Conservation (phyloP, 345 rosid species). For the Iberis pinnata region DNA sequence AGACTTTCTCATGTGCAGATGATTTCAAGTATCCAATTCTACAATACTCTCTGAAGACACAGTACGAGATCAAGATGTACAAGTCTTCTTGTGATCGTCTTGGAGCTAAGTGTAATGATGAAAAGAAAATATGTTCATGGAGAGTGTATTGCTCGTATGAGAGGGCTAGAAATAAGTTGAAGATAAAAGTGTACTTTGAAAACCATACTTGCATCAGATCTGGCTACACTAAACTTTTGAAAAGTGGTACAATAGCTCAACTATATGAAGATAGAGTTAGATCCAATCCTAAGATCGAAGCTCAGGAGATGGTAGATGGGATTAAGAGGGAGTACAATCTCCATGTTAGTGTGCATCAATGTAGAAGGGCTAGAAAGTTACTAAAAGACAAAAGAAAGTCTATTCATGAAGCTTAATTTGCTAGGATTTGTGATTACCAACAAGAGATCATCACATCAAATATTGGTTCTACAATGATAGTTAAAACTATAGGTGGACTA, state of each 20-base stretch:
- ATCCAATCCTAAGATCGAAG: background rate
- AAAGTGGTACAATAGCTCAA: background rate
- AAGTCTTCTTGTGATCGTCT: background rate
- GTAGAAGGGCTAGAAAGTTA: background rate
- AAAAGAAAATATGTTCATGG: background rate
- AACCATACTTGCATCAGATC: background rate
- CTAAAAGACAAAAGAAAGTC: background rate
- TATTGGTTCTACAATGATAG: background rate
- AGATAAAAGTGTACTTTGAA: background rate
- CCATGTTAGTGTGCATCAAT: background rate
- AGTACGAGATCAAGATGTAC: background rate
- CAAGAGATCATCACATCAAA: background rate
- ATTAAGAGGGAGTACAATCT: too few species aligned
- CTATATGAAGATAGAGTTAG: background rate
- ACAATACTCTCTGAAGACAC: background rate
- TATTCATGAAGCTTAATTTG: background rate
- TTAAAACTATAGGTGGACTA: background rate
- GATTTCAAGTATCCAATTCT: background rate
- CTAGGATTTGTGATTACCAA: background rate
- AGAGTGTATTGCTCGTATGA: background rate
- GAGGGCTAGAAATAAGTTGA: background rate
- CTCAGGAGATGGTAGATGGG: background rate
- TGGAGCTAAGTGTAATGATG: background rate
- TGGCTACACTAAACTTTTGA: background rate
- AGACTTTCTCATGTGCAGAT: background rate